Evolutionary conservation across 257 asterid species (phyloP).

Genomic region (Solanum appendiculatum): DNA sequence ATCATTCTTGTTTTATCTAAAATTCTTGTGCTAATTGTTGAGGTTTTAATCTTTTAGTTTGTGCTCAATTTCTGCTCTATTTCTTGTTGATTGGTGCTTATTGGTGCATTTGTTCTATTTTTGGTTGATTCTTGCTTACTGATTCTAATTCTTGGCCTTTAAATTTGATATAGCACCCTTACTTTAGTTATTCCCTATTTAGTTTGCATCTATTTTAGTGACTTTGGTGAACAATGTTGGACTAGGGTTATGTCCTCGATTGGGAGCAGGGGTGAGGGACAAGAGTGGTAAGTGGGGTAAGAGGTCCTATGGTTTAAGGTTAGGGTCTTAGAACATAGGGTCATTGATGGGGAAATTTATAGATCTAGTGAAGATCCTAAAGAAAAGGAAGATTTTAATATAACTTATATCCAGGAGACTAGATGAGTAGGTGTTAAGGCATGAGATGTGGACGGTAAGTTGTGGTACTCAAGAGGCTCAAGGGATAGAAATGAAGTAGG

Average conservation of each 20-base stretch:
- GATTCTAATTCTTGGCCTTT: neutral
- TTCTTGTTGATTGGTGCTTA: neutral
- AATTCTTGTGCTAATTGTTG: no score
- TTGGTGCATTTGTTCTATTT: neutral
- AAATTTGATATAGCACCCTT: neutral
- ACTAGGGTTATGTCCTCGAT: neutral
- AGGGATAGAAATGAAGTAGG: neutral
- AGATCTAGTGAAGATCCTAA: neutral
- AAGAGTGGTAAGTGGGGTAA: neutral
- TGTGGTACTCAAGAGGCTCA: neutral
- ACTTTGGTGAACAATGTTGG: neutral
- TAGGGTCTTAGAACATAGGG: neutral
- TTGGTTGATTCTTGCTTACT: neutral
- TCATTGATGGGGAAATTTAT: neutral
- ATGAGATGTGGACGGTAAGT: neutral
- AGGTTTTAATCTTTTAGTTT: no score
- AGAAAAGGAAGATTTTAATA: neutral
- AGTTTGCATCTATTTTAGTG: neutral
- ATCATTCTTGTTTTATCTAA: no score
- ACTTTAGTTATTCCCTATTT: neutral
- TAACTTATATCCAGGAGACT: neutral
- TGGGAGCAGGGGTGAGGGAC: neutral
- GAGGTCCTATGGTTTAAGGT: neutral
- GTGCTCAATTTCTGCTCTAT: neutral
- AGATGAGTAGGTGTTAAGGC: neutral